Evolutionary conservation across 371 early-diverging fungal species (phyloP), one percentile per base, ranked within the genome.

Genomic region (Thermomucor indicae-seudaticae): DNA sequence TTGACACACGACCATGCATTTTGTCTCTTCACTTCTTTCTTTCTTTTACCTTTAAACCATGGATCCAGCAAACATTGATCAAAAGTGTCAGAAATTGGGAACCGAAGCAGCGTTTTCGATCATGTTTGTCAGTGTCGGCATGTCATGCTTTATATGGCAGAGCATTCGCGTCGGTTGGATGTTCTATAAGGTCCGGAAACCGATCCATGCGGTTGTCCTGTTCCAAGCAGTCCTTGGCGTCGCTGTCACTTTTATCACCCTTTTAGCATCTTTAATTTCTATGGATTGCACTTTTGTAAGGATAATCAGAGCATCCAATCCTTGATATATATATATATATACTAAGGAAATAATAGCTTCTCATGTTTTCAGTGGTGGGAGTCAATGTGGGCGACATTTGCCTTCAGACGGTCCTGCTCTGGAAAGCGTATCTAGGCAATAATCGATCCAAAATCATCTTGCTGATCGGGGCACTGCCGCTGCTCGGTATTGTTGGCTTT

Each of bases 361-460:
- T 73, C 10, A 43, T 60, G 7, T 69, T 75, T 38, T 75, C 75
- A 28, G 53, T 75, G 4, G 49, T 75, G 6, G 64, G 65, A 10
- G 72, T 75, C 19, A 75, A 75, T 57, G 2, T 63, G 22, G 69
- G 55, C 0, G 67, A 75, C 19, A 65, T 75, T 25, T 32, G 61
- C 4, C 43, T 75, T 19, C 72, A 71, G 40, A 45, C 57, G 12
- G 67, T 75, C 0, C 46, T 75, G 2, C 25, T 75, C 22, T 75
- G 75, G 71, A 75, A 71, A 46, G 75, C 75, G 0, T 75, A 65
- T 31, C 47, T 75, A 19, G 71, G 75, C 1, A 67, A 70, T 29
- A 62, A 65, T 42, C 62, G 67, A 20, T 71, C 71, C 3, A 68
- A 61, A 35, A 3, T 62, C 1, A 55, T 75, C 7, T 41, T 75